Evolutionary conservation across 2,329 filamentous ascomycete species (phyloP).

Genomic region (Coniella vitis): DNA sequence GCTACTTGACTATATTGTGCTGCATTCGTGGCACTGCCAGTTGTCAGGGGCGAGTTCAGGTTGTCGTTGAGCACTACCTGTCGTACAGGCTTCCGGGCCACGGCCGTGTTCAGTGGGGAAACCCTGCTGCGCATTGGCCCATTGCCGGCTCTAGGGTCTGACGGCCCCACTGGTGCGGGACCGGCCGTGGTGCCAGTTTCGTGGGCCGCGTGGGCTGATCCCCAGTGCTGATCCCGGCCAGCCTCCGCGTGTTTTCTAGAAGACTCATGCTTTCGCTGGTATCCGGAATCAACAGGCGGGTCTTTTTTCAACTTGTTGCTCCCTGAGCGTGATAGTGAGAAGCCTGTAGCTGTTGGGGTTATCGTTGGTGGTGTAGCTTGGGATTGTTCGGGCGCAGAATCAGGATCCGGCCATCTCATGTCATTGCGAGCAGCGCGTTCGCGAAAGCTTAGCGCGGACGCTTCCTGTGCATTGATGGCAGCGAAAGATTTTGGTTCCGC

Average conservation of each 20-base stretch:
- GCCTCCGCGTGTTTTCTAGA: constrained; percentile 28
- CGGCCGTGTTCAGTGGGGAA: constrained; percentile 10
- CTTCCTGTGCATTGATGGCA: constrained; percentile 20
- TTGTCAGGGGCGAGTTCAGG: constrained; percentile 13
- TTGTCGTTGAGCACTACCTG: constrained; percentile 12
- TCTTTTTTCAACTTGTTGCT: constrained; percentile 55
- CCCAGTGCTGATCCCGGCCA: not conserved
- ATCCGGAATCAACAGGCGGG: constrained; percentile 46
- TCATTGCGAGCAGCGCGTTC: constrained; percentile 46
- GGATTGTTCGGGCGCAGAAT: constrained; percentile 15
- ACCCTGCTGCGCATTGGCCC: constrained; percentile 14
- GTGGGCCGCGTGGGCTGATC: constrained; percentile 3
- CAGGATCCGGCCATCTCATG: constrained; percentile 27
- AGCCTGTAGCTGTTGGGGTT: constrained; percentile 25
- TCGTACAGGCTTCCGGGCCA: constrained; percentile 5
- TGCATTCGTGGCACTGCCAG: constrained; percentile 20
- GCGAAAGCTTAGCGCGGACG: constrained; percentile 49
- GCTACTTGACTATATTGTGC: constrained; percentile 16
- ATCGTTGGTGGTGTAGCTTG: constrained; percentile 23
- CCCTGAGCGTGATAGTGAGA: constrained; percentile 38
- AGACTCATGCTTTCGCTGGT: constrained; percentile 34
- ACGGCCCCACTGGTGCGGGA: constrained; percentile 7
- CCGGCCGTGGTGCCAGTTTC: constrained; percentile 5
- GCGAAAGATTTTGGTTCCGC: constrained; percentile 21
- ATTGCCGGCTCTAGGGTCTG: constrained; percentile 6